Conservation (phyloP, 1,284 basidiomycete genomes). For the Marasmius oreades region DNA sequence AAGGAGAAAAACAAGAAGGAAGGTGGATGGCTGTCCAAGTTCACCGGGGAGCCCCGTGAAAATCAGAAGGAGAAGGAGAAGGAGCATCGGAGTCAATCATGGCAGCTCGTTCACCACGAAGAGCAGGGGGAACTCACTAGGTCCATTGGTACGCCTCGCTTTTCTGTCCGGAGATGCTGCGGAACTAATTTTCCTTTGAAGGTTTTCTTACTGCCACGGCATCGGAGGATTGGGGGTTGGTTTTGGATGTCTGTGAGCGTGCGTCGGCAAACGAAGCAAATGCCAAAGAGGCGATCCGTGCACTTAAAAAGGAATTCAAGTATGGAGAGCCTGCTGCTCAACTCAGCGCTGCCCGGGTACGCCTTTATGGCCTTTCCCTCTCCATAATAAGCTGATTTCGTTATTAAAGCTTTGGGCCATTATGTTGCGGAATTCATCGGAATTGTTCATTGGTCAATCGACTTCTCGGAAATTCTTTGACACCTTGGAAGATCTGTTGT, state of each 20-base stretch:
- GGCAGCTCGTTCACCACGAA: slow-evolving; percentile 20
- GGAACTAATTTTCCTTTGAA: slow-evolving; percentile 23
- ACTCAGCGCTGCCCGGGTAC: slow-evolving; percentile 65
- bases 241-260: slow-evolving; percentile 75
- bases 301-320: slow-evolving; percentile 76
- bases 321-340: slow-evolving; percentile 70
- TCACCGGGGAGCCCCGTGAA: slow-evolving; percentile 31
- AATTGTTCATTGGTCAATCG: slow-evolving; percentile 62
- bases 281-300: slow-evolving; percentile 73
- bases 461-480: slow-evolving; percentile 75
- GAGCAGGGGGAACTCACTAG: slow-evolving; percentile 55
- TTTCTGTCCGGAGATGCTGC: slow-evolving; percentile 7
- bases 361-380: slow-evolving; percentile 23
- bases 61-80: slow-evolving; percentile 23
- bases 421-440: slow-evolving; percentile 71
- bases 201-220: slow-evolving; percentile 72
- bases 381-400: slow-evolving; percentile 4
- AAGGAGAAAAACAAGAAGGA: slow-evolving; percentile 23
- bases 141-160: slow-evolving; percentile 56
- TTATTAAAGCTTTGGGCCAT: slow-evolving; percentile 71
- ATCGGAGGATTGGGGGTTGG: slow-evolving; percentile 75
- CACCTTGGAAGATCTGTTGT: slow-evolving; percentile 63
- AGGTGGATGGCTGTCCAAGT: slow-evolving; percentile 34
- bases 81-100: slow-evolving; percentile 12
- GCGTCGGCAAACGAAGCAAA: slow-evolving; percentile 61